These are phyloP conservation scores for Torrubiellomyces zombiae DNA, from an alignment of 2,329 filamentous ascomycete species.

Conservation along the genomic window DNA sequence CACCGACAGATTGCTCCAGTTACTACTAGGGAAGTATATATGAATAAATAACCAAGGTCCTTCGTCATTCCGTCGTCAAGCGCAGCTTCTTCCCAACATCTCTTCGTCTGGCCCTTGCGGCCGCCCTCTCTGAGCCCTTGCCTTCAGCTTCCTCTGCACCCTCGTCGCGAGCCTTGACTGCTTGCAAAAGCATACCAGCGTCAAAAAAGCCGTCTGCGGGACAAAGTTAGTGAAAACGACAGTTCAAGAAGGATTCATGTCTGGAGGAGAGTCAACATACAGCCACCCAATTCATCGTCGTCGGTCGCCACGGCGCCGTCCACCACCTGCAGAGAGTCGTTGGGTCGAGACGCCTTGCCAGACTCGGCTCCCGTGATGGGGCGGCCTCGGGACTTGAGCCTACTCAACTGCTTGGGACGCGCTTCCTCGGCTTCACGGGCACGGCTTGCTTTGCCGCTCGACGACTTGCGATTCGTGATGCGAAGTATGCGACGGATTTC, in stretches of 20 bases:
- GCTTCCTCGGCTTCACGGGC: conserved; percentile 34
- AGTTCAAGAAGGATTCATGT: conserved; percentile 3
- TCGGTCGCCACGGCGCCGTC: conserved; percentile 62
- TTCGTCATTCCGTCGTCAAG: conserved; percentile 8
- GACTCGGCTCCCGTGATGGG: conserved; percentile 45
- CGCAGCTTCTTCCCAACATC: conserved; percentile 62
- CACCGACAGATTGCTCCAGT: too few relatives aligned
- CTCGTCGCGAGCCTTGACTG: conserved; percentile 56
- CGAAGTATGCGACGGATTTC: conserved; percentile 77
- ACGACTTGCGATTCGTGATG: conserved; percentile 38
- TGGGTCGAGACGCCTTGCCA: conserved; percentile 21
- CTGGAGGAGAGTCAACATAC: conserved; percentile 39
- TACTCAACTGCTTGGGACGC: conserved; percentile 20
- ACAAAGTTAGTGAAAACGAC: conserved; percentile 10
- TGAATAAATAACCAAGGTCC: background rate
- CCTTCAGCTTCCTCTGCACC: conserved; percentile 32
- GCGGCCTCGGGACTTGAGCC: conserved; percentile 56
- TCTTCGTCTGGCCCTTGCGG: conserved; percentile 39
- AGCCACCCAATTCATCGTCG: conserved; percentile 81
- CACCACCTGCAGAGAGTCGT: conserved; percentile 42
- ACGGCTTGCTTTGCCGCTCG: conserved; percentile 26
- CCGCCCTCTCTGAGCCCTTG: conserved; percentile 41
- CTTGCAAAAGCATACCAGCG: conserved; percentile 82
- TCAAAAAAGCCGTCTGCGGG: conserved; percentile 89
- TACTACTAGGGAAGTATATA: too few relatives aligned